A percentile compares a stretch with the other conserved stretches of the same genome.
phyloP scores from a whole-genome alignment of 306 rosid genomes.

The Oxytropis ochrocephala region DNA sequence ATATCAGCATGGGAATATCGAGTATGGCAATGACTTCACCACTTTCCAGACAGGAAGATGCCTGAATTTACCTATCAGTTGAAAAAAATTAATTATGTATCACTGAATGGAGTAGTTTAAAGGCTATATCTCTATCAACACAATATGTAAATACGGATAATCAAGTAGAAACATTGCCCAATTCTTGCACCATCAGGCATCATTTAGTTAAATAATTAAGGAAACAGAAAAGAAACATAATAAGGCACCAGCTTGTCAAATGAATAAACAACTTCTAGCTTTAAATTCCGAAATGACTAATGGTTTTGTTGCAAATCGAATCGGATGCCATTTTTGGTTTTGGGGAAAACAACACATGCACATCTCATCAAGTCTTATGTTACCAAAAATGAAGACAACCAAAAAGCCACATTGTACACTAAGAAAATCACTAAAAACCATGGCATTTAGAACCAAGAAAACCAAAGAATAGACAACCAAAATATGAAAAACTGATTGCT shows the following conservation, averaged over 20 bases:
- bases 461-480: background rate
- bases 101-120: conserved; percentile 6
- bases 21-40: conserved; percentile 92
- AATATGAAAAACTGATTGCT: background rate
- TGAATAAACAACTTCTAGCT: no score
- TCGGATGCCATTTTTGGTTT: no score
- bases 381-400: background rate
- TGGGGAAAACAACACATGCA: no score
- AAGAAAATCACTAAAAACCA: background rate
- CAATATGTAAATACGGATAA: background rate
- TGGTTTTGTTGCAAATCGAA: no score
- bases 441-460: background rate
- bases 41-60: conserved; percentile 94
- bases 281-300: no score
- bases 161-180: background rate
- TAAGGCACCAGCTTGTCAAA: no score
- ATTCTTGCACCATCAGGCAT: no score
- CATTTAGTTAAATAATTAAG: no score
- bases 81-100: background rate
- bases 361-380: background rate
- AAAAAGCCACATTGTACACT: background rate
- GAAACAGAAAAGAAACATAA: no score
- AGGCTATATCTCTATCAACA: background rate
- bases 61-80: conserved; percentile 79
- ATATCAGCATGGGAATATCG: conserved; percentile 42